Percentiles rank a stretch among this genome's conserved stretches.
Conservation (phyloP, 1,284 basidiomycete genomes). For the Jaminaea rosea region DNA sequence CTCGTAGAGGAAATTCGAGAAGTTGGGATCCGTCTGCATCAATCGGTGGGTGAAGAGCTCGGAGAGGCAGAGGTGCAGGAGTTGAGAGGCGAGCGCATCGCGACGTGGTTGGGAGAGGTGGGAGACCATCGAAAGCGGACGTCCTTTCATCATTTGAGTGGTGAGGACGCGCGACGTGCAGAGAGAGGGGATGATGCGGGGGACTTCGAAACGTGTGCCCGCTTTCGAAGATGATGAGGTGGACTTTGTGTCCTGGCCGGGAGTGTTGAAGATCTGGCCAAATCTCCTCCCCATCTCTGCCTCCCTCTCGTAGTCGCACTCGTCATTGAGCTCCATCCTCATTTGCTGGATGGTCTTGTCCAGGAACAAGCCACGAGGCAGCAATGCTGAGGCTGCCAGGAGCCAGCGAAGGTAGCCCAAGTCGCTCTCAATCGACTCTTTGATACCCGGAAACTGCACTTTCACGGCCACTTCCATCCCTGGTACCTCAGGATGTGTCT, state of each 20-base stretch:
- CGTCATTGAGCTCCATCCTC: conserved; percentile 82
- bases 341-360: conserved; percentile 73
- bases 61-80: conserved; percentile 76
- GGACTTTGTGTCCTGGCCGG: conserved; percentile 43
- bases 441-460: conserved; percentile 90
- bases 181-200: conserved; percentile 67
- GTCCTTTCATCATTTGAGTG: conserved; percentile 76
- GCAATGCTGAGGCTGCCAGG: conserved; percentile 65
- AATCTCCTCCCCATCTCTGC: conserved; percentile 66
- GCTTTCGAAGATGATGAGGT: too few species aligned
- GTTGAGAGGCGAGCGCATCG: conserved; percentile 65
- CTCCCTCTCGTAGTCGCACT: conserved; percentile 87
- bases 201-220: conserved; percentile 69
- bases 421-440: conserved; percentile 75
- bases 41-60: conserved; percentile 83
- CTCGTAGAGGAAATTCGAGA: conserved; percentile 94
- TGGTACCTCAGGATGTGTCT: conserved; percentile 21
- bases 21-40: conserved; percentile 99
- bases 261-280: conserved; percentile 22
- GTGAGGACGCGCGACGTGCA: conserved; percentile 76
- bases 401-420: conserved; percentile 76
- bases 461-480: conserved; percentile 66
- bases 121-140: conserved; percentile 63
- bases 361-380: conserved; percentile 76
- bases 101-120: conserved; percentile 60